Evolutionary conservation across 179 eudicot genomes (phyloP).

Genomic region (Nepenthes alata): DNA sequence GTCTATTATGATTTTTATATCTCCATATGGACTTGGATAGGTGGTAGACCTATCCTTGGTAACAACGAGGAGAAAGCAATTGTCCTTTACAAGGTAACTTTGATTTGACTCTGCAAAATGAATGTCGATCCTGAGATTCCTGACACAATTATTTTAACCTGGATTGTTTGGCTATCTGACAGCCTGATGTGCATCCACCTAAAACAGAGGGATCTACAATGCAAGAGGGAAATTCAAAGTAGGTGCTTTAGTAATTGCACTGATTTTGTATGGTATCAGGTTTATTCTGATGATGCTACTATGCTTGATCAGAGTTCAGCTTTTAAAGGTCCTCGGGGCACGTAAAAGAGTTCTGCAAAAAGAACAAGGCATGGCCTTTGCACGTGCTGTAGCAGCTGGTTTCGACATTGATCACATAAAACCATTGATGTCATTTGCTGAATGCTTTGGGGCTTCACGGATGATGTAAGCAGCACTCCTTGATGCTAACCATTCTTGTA

Average conservation of each 20-base stretch:
- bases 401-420: constrained; percentile 67
- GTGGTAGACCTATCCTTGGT: constrained; percentile 25
- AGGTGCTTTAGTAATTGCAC: constrained; percentile 17
- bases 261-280: neutral
- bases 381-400: constrained; percentile 94
- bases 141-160: constrained; percentile 1
- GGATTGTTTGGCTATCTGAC: constrained; percentile 13
- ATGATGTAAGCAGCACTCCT: constrained; percentile 46
- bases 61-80: constrained; percentile 70
- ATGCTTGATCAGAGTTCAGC: constrained; percentile 57
- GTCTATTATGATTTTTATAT: neutral
- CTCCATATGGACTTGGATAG: constrained; percentile 28
- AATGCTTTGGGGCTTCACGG: constrained; percentile 89
- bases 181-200: constrained; percentile 44
- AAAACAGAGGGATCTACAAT: constrained; percentile 40
- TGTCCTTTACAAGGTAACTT: constrained; percentile 74
- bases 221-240: constrained; percentile 67
- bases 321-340: constrained; percentile 72
- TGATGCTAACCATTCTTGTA: neutral
- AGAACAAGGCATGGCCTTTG: constrained; percentile 99
- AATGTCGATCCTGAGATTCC: neutral
- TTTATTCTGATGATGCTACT: constrained; percentile 10
- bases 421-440: constrained; percentile 56
- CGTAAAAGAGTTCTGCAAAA: constrained; percentile 74
- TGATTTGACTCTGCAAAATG: neutral